Evolutionary conservation across 306 rosid species (phyloP).

Genomic region (Rubus idaeus): DNA sequence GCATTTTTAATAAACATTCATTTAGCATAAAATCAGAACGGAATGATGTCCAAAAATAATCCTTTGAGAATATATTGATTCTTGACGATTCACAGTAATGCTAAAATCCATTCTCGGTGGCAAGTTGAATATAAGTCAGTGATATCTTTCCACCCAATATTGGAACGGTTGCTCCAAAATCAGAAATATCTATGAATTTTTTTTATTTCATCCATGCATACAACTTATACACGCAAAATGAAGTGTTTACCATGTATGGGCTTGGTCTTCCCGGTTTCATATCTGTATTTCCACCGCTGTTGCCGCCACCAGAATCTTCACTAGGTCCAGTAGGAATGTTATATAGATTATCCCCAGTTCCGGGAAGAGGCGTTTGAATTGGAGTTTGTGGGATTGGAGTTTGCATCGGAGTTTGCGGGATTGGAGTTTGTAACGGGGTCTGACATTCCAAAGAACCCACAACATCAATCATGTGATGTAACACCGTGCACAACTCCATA

Average conservation of each 20-base stretch:
- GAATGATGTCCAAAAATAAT: background rate
- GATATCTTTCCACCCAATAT: background rate
- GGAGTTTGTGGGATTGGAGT: constrained; percentile 88
- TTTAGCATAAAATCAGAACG: background rate
- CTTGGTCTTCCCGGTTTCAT: constrained; percentile 70
- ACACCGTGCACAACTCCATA: background rate
- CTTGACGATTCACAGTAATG: background rate
- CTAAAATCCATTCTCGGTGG: background rate
- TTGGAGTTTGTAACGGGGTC: constrained; percentile 91
- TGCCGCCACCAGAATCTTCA: constrained; percentile 58
- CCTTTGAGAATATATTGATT: background rate
- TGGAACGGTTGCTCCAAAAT: background rate
- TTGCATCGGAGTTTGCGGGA: constrained; percentile 67
- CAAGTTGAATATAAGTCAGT: background rate
- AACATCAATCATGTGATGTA: constrained; percentile 16
- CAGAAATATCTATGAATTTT: background rate
- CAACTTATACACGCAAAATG: background rate
- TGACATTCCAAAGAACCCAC: constrained; percentile 31
- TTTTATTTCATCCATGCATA: background rate
- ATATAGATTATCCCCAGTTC: constrained; percentile 65
- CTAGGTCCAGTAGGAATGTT: constrained; percentile 86
- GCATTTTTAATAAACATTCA: background rate
- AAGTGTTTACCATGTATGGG: constrained; percentile 63
- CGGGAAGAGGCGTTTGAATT: constrained; percentile 87
- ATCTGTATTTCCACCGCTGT: constrained; percentile 46